These are phyloP conservation scores for Ogataea ganodermae DNA, from an alignment of 805 yeast genomes.

Conservation along the genomic window DNA sequence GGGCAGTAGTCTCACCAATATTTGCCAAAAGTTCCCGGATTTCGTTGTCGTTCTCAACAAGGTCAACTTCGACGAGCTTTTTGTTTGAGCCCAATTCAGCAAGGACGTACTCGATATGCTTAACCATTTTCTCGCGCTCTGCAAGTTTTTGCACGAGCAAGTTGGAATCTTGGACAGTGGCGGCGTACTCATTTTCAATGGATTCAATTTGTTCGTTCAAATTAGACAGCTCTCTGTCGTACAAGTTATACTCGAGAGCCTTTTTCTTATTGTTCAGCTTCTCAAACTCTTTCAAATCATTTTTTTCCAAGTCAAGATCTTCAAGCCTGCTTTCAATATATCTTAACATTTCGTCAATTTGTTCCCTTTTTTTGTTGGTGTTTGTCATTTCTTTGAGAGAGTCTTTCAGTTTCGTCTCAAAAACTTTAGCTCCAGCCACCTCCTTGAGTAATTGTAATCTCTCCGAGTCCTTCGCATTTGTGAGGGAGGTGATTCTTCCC, in stretches of 20 bases:
- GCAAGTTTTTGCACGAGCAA: slow-evolving; percentile 57
- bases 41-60: slow-evolving; percentile 52
- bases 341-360: slow-evolving; percentile 70
- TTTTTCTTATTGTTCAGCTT: slow-evolving; percentile 66
- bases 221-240: slow-evolving; percentile 72
- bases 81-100: slow-evolving; percentile 48
- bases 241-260: slow-evolving; percentile 69
- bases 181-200: slow-evolving; percentile 58
- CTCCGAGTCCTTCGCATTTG: slow-evolving; percentile 86
- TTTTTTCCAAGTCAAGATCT: slow-evolving; percentile 80
- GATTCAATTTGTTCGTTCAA: slow-evolving; percentile 60
- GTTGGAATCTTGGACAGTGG: slow-evolving; percentile 53
- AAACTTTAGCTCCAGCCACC: slow-evolving; percentile 93
- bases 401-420: slow-evolving; percentile 78
- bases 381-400: slow-evolving; percentile 77
- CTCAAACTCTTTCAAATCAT: slow-evolving; percentile 72
- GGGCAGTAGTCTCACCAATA: slow-evolving; percentile 51
- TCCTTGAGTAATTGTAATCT: slow-evolving; percentile 79
- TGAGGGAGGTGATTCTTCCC: slow-evolving; percentile 84
- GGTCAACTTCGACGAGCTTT: slow-evolving; percentile 56
- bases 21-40: slow-evolving; percentile 48
- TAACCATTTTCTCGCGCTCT: slow-evolving; percentile 56
- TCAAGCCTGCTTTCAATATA: slow-evolving; percentile 70
- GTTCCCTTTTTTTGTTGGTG: slow-evolving; percentile 66
- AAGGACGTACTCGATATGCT: slow-evolving; percentile 47